Base-by-base conservation (phyloP, 345 rosid species). In the Populus deltoides region DNA sequence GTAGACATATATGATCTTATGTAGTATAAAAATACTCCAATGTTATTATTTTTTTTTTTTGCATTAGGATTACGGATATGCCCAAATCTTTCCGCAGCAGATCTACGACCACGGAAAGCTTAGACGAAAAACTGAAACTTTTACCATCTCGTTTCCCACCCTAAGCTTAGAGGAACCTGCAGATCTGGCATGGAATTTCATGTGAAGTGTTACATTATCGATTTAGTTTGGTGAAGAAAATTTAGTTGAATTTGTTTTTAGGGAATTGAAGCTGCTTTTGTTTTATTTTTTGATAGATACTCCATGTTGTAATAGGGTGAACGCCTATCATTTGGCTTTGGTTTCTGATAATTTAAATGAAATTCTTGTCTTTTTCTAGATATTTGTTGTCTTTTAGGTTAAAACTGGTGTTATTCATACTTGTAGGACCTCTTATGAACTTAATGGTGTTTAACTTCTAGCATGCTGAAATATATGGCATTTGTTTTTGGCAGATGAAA, bases 401-500 rank as follows among this genome's bases (percentile, higher is more conserved):
- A 61, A 62, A 12, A 22, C 0, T 70, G 7, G 33, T 57, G 18
- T 22, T 49, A 3, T 66, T 41, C 68, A 57, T 73, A 36, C 39
- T 35, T 12, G 72, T 45, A 9, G 66, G 63, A 43, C 24, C 43
- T 27, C 35, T 22, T 29, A 15, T 53, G 18, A 71, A 59, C 67
- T n/a, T 67, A 5, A 25, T 41, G 20, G 12, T 45, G 38, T 53
- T 53, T 53, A 73, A 49, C 11, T 65, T n/a, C 49, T 51, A 16
- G 35, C 36, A 71, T 68, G 33, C 33, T 17, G 57, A 65, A 66
- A 63, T 47, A 2, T 71, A 71, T 75, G 39, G 25, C 49, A 47
- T 73, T 16, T 53, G 33, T 7, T 35, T 39, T 68, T 8, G 75
- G 84, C 92, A 91, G 95, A 87, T 91, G 75, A 89, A 83, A 77